Conservation (phyloP, 73 alveolate genomes). For the Breviolum minutum region DNA sequence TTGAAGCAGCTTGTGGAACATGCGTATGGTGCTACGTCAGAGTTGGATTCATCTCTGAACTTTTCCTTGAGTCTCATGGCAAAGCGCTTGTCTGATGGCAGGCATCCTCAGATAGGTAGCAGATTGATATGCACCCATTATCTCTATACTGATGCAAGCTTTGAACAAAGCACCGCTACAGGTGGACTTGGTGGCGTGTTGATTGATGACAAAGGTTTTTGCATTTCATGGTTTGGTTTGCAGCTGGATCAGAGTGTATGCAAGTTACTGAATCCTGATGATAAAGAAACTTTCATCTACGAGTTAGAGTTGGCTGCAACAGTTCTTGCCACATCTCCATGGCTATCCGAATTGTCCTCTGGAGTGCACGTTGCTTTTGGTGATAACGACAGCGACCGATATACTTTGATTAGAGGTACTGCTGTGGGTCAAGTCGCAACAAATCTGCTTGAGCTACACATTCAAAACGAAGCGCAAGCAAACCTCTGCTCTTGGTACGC, state of each 20-base stretch:
- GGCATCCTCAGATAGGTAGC: neutral
- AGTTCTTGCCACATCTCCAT: neutral
- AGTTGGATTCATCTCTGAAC: neutral
- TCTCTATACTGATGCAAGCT: neutral
- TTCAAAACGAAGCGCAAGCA: neutral
- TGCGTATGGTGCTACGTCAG: neutral
- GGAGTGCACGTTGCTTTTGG: neutral
- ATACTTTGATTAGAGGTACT: neutral
- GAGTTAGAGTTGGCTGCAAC: neutral
- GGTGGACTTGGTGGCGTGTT: neutral
- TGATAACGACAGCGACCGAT: neutral
- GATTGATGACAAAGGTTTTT: neutral
- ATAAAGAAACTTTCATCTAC: neutral
- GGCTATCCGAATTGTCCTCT: neutral
- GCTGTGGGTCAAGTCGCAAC: neutral
- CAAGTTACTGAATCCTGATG: neutral
- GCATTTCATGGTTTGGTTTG: neutral
- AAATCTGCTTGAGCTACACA: neutral
- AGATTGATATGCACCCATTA: too few relatives aligned
- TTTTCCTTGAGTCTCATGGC: neutral
- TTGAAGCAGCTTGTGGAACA: neutral
- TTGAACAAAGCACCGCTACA: neutral
- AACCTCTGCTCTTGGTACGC: neutral
- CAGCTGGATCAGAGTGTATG: neutral
- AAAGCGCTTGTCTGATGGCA: neutral